Evolutionary conservation across 352 stramenopile genomes (phyloP).

Genomic region (Pythium sukuiense): DNA sequence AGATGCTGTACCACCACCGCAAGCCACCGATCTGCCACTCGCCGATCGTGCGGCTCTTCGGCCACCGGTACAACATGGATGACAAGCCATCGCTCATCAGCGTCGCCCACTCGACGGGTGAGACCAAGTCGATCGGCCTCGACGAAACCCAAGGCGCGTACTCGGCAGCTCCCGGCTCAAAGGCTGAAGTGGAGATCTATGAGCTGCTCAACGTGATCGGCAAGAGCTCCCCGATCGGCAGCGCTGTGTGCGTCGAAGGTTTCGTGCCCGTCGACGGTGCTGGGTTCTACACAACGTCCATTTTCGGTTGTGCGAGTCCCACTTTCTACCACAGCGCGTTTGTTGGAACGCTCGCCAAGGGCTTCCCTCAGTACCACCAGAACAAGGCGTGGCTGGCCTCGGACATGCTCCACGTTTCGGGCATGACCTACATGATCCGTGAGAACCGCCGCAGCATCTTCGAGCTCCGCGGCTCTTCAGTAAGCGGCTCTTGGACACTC

Average conservation of each 20-base stretch:
- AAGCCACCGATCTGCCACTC: constrained; percentile 32
- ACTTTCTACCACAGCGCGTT: constrained; percentile 28
- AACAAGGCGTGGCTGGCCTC: constrained; percentile 33
- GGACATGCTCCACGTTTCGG: constrained; percentile 27
- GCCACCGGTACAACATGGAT: constrained; percentile 30
- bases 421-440: constrained; percentile 32
- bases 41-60: constrained; percentile 26
- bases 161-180: constrained; percentile 15
- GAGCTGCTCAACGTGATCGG: constrained; percentile 29
- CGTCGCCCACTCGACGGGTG: constrained; percentile 1
- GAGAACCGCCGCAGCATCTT: constrained; percentile 31
- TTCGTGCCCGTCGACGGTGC: constrained; percentile 11
- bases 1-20: constrained; percentile 31
- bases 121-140: neutral
- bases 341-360: constrained; percentile 15
- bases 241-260: constrained; percentile 25
- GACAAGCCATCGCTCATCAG: constrained; percentile 21
- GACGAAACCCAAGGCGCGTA: constrained; percentile 13
- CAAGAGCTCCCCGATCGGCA: constrained; percentile 24
- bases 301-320: constrained; percentile 29
- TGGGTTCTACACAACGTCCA: constrained; percentile 21
- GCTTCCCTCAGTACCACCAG: constrained; percentile 25
- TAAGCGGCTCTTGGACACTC: constrained; percentile 2
- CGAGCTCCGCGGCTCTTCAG: neutral
- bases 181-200: constrained; percentile 28